A percentile compares a stretch with the other conserved stretches of the same genome.
Evolutionary conservation across 345 rosid genomes (phyloP).

Genomic region (Linum lewisii): DNA sequence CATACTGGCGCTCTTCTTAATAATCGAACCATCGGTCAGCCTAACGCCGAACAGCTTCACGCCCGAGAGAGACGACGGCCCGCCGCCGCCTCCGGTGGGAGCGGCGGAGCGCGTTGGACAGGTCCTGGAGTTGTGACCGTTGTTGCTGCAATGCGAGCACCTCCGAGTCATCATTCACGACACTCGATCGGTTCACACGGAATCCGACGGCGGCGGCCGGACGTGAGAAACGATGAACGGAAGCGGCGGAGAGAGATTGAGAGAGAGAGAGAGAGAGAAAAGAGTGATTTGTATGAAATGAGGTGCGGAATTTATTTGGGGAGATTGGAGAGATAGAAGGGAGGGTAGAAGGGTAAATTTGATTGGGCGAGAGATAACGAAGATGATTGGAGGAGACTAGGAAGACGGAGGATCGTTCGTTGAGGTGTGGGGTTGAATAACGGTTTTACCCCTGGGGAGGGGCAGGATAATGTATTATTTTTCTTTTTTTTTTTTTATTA

Average conservation of each 20-base stretch:
- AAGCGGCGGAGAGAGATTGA: neutral
- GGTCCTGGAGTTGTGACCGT: slow-evolving; percentile 92
- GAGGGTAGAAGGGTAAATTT: neutral
- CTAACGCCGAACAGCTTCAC: slow-evolving; percentile 86
- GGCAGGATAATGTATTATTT: neutral
- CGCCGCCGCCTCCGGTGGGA: neutral
- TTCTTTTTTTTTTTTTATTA: neutral
- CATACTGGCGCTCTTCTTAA: slow-evolving; percentile 95
- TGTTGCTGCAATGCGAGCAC: slow-evolving; percentile 96
- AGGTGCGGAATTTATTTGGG: neutral
- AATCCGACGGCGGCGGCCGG: neutral
- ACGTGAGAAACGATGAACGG: neutral
- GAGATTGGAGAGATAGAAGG: neutral
- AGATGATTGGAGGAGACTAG: neutral
- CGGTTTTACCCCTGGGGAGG: neutral
- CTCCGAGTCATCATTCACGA: slow-evolving; percentile 68
- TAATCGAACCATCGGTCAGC: slow-evolving; percentile 81
- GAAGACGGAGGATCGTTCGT: slow-evolving; percentile 2
- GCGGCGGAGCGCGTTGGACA: slow-evolving; percentile 52
- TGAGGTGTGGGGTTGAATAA: neutral
- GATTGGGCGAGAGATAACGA: neutral
- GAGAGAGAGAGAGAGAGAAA: neutral
- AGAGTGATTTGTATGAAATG: neutral
- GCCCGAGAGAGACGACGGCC: slow-evolving; percentile 24
- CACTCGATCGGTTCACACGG: neutral